These are phyloP conservation scores for Chenopodium quinoa DNA, from an alignment of 148 eudicot species.

Conservation along the genomic window DNA sequence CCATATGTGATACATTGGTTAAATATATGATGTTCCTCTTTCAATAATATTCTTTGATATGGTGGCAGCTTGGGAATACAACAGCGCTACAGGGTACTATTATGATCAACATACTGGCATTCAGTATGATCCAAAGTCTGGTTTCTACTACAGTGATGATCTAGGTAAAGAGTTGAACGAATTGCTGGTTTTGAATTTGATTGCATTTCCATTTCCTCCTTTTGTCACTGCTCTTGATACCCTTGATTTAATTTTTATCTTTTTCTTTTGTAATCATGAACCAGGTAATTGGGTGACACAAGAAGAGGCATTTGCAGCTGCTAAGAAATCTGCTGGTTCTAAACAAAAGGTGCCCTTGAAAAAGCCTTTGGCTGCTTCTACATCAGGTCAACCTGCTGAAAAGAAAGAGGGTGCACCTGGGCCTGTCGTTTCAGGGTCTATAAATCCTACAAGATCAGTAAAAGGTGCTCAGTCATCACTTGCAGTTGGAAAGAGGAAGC, in stretches of 20 bases:
- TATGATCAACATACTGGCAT: slow-evolving; percentile 60
- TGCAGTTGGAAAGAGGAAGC: slow-evolving; percentile 60
- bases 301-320: slow-evolving; percentile 70
- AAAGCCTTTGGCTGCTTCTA: slow-evolving; percentile 23
- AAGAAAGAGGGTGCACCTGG: slow-evolving; percentile 44
- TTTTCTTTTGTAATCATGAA: slow-evolving; percentile 4
- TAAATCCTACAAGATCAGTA: slow-evolving; percentile 36
- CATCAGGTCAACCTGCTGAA: slow-evolving; percentile 16
- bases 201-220: neutral
- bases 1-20: neutral
- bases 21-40: neutral
- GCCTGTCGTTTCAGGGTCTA: slow-evolving; percentile 29
- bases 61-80: slow-evolving; percentile 77
- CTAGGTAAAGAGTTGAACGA: slow-evolving; percentile 50
- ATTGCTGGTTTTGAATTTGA: neutral
- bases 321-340: slow-evolving; percentile 25
- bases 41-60: slow-evolving; percentile 21
- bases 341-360: slow-evolving; percentile 32
- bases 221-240: neutral
- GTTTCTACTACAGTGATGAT: slow-evolving; percentile 84
- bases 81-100: slow-evolving; percentile 76
- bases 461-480: slow-evolving; percentile 50
- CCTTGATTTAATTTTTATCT: neutral
- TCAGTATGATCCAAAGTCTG: slow-evolving; percentile 85
- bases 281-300: slow-evolving; percentile 95